These are phyloP conservation scores for Tetrapisispora phaffii DNA, from an alignment of 805 yeast species.

Conservation along the genomic window DNA sequence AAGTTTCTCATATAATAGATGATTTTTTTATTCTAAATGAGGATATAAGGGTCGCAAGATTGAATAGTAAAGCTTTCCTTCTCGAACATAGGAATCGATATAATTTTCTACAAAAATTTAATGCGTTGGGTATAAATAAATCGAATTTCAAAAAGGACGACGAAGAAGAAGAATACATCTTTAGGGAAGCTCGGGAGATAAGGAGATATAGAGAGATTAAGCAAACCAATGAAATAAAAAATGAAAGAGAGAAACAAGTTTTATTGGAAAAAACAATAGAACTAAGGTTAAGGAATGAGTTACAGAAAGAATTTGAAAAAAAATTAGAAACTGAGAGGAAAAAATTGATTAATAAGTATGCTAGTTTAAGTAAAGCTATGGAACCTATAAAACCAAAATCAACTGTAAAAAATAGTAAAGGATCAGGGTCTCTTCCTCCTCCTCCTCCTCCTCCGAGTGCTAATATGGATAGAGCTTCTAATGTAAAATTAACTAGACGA, in stretches of 20 bases:
- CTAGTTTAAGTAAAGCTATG: neutral
- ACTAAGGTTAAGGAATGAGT: constrained; percentile 18
- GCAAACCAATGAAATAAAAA: constrained; percentile 7
- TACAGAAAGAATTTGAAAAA: constrained; percentile 12
- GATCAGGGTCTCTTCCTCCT: neutral
- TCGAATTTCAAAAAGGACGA: constrained; percentile 11
- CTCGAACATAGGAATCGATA: neutral
- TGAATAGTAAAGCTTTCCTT: constrained; percentile 4
- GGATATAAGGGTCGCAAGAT: constrained; percentile 19
- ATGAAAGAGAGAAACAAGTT: constrained; percentile 8
- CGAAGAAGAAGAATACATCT: constrained; percentile 12
- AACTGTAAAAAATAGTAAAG: neutral
- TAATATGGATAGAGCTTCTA: constrained; percentile 3
- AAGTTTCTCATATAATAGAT: constrained; percentile 12
- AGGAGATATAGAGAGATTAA: constrained; percentile 12
- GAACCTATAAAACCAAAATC: neutral
- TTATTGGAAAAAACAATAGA: constrained; percentile 17
- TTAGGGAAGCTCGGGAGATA: constrained; percentile 17
- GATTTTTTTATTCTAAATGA: constrained; percentile 24
- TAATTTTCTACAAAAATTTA: constrained; percentile 5
- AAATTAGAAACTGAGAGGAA: constrained; percentile 5
- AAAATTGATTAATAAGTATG: constrained; percentile 1
- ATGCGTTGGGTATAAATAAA: constrained; percentile 5
- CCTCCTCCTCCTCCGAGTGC: neutral
- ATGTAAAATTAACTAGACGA: constrained; percentile 1